phyloP scores from a whole-genome alignment of 164 flowering plant species.

The Liquidambar formosana region DNA sequence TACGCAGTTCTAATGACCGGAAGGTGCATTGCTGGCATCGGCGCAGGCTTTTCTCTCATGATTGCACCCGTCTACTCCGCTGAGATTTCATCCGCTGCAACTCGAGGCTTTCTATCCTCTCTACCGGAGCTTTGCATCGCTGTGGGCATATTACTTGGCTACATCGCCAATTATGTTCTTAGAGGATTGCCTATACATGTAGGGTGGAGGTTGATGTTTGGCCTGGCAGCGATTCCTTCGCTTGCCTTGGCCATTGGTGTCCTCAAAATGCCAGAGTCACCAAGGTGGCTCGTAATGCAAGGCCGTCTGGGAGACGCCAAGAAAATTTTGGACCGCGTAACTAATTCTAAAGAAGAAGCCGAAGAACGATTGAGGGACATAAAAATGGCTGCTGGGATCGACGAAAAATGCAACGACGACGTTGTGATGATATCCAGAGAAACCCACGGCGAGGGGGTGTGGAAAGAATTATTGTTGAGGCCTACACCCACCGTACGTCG shows the following conservation, averaged over 20 bases:
- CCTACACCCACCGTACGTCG: slow-evolving; percentile 48
- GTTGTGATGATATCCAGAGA: slow-evolving; percentile 8
- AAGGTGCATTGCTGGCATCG: slow-evolving; percentile 46
- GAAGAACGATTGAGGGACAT: slow-evolving; percentile 34
- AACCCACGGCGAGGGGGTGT: slow-evolving; percentile 33
- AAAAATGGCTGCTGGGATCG: slow-evolving; percentile 42
- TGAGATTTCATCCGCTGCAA: slow-evolving; percentile 39
- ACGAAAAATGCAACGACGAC: slow-evolving; percentile 29
- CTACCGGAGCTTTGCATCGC: slow-evolving; percentile 54
- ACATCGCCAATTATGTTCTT: slow-evolving; percentile 44
- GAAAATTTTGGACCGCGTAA: slow-evolving; percentile 21
- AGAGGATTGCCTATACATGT: slow-evolving; percentile 29
- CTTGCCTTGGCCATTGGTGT: slow-evolving; percentile 35
- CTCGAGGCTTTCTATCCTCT: slow-evolving; percentile 43
- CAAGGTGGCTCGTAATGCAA: slow-evolving; percentile 55
- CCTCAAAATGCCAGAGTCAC: slow-evolving; percentile 61
- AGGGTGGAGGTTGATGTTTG: slow-evolving; percentile 66
- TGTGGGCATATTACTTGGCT: slow-evolving; percentile 50
- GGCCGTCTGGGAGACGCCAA: slow-evolving; percentile 52
- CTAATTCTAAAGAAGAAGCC: slow-evolving; percentile 41
- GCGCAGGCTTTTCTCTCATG: slow-evolving; percentile 59
- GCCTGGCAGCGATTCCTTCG: slow-evolving; percentile 49
- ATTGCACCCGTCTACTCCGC: slow-evolving; percentile 64
- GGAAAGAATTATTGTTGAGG: slow-evolving; percentile 46
- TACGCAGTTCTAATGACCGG: slow-evolving; percentile 44